Conservation (phyloP, 441 rosid species). For the Populus tomentosa region DNA sequence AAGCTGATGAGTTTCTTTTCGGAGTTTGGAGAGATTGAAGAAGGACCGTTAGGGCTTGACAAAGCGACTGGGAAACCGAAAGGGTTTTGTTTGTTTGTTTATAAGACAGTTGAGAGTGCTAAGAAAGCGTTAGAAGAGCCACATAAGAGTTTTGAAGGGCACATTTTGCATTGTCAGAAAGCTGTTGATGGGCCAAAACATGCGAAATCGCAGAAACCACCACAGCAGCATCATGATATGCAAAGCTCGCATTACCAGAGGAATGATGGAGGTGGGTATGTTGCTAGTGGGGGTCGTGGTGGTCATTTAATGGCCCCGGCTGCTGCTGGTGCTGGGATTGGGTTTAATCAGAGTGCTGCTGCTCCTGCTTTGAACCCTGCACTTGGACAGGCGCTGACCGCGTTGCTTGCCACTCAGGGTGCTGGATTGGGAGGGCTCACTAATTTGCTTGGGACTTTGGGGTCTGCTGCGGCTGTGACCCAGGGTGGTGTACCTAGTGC, state of each 20-base stretch:
- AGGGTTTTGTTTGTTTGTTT: conserved; percentile 43
- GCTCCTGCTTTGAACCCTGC: conserved; percentile 55
- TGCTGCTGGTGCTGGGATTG: conserved; percentile 43
- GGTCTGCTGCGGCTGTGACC: conserved; percentile 37
- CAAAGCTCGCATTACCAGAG: conserved; percentile 31
- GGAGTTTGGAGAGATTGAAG: conserved; percentile 50
- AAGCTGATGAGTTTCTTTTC: conserved; percentile 33
- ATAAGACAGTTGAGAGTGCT: conserved; percentile 31
- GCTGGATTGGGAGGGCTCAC: conserved; percentile 73
- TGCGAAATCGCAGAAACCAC: conserved; percentile 33
- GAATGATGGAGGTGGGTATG: conserved; percentile 27
- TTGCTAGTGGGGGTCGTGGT: conserved; percentile 21
- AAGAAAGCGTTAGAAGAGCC: conserved; percentile 50
- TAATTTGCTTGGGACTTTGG: conserved; percentile 59
- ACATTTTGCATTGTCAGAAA: conserved; percentile 44
- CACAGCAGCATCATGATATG: conserved; percentile 20
- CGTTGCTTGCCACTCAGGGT: conserved; percentile 78
- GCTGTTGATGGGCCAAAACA: conserved; percentile 86
- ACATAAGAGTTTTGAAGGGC: conserved; percentile 40
- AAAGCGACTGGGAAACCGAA: conserved; percentile 38
- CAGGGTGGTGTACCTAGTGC: conserved; percentile 46
- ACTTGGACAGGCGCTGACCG: conserved; percentile 87
- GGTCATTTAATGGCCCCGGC: conserved; percentile 51
- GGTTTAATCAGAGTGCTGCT: conserved; percentile 35
- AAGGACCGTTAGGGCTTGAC: conserved; percentile 51